Conservation (phyloP, 345 rosid species). For the Arabidopsis arenosa region DNA sequence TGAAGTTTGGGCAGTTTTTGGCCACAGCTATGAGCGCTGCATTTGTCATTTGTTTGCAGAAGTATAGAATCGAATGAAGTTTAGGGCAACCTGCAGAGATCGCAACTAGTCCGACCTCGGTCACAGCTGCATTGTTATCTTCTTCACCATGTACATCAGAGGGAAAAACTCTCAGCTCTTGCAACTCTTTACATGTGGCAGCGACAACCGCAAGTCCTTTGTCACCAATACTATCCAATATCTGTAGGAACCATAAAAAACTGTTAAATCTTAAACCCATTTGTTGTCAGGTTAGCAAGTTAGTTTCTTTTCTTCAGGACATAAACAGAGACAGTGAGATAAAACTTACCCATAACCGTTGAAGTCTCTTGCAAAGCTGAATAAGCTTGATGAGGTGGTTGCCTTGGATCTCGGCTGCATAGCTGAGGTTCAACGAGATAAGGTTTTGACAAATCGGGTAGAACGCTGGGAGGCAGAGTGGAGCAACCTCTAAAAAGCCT, state of each 20-base stretch:
- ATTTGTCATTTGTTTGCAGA: slow-evolving; percentile 97
- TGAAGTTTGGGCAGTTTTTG: slow-evolving; percentile 81
- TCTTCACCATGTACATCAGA: slow-evolving; percentile 70
- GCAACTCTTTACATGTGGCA: slow-evolving; percentile 75
- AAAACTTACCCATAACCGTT: slow-evolving; percentile 78
- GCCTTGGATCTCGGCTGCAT: slow-evolving; percentile 75
- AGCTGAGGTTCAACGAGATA: slow-evolving; percentile 80
- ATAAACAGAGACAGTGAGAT: not conserved
- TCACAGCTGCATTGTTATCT: slow-evolving; percentile 59
- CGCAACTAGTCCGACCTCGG: slow-evolving; percentile 88
- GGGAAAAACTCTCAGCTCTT: slow-evolving; percentile 91
- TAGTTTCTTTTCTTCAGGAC: not conserved
- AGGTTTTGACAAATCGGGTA: slow-evolving; percentile 65
- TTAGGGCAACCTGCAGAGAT: slow-evolving; percentile 83
- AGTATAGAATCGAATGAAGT: slow-evolving; percentile 83
- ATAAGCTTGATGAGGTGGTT: slow-evolving; percentile 66
- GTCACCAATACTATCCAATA: slow-evolving; percentile 91
- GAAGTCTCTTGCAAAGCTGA: slow-evolving; percentile 70
- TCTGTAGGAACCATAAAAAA: slow-evolving; percentile 52
- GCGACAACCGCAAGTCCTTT: slow-evolving; percentile 84
- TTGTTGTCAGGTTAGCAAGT: not conserved
- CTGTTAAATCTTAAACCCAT: not conserved
- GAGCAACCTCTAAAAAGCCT: slow-evolving; percentile 82
- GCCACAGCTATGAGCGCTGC: slow-evolving; percentile 87
- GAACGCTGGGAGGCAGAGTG: slow-evolving; percentile 65